Evolutionary conservation across 208 protist species (phyloP).

Genomic region (Leishmania arabica): DNA sequence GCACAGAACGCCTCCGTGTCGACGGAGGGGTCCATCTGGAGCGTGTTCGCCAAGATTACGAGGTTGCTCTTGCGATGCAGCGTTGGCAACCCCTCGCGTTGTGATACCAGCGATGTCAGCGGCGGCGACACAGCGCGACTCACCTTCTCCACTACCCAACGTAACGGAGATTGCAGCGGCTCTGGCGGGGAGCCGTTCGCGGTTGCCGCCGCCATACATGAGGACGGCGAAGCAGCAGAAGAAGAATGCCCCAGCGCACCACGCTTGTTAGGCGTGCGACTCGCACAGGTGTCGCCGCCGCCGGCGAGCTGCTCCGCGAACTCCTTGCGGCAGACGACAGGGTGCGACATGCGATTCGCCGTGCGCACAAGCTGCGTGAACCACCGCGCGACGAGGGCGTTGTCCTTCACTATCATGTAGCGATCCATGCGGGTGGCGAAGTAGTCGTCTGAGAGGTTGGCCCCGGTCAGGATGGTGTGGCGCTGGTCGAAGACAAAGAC

Average conservation of each 20-base stretch:
- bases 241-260: too few relatives aligned
- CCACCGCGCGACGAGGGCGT: slow-evolving; percentile 65
- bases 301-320: slow-evolving; percentile 17
- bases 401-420: slow-evolving; percentile 81
- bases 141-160: neutral
- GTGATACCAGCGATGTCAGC: neutral
- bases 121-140: neutral
- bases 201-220: neutral
- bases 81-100: slow-evolving; percentile 21
- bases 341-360: slow-evolving; percentile 49
- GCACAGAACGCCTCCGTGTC: slow-evolving; percentile 40
- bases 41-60: slow-evolving; percentile 61
- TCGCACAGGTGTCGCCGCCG: neutral
- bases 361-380: slow-evolving; percentile 50
- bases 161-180: neutral
- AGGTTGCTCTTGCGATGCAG: slow-evolving; percentile 59
- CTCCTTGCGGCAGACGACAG: slow-evolving; percentile 40
- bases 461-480: slow-evolving; percentile 90
- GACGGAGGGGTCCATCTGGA: slow-evolving; percentile 46
- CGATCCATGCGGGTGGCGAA: slow-evolving; percentile 95
- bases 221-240: neutral
- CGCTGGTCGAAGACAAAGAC: slow-evolving; percentile 89
- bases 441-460: slow-evolving; percentile 96
- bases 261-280: neutral
- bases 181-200: neutral